A percentile compares a stretch with the other conserved stretches of the same genome.
phyloP scores from a whole-genome alignment of 441 rosid species.

The Euphorbia schlechtendalii region DNA sequence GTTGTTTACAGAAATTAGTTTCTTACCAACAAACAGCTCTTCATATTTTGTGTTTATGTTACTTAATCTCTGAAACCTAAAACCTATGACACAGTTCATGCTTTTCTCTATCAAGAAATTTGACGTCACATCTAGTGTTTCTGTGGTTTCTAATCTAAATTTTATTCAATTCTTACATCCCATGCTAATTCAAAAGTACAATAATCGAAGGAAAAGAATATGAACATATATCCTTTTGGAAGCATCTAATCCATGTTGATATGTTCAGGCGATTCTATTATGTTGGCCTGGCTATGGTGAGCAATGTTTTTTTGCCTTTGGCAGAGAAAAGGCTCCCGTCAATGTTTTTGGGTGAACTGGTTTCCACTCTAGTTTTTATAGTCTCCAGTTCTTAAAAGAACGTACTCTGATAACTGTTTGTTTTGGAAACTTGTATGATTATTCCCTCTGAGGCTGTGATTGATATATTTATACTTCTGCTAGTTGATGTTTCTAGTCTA shows the following conservation, averaged over 20 bases:
- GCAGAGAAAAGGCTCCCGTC: conserved; percentile 23
- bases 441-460: not conserved
- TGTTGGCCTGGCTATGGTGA: conserved; percentile 17
- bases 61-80: not conserved
- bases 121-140: too few relatives aligned
- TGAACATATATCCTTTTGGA: too few relatives aligned
- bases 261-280: conserved; percentile 10
- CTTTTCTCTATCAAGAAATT: not conserved
- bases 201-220: too few relatives aligned
- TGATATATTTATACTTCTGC: not conserved
- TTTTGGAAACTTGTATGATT: conserved; percentile 2
- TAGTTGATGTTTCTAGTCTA: not conserved
- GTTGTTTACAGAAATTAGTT: not conserved
- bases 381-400: conserved; percentile 14
- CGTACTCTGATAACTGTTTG: conserved; percentile 13
- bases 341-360: conserved; percentile 19
- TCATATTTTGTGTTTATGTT: not conserved
- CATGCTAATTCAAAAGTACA: not conserved
- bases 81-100: not conserved
- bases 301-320: conserved; percentile 27
- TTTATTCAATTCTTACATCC: not conserved
- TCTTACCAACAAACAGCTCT: not conserved
- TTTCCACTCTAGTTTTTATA: conserved; percentile 11
- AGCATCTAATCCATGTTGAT: conserved; percentile 1
- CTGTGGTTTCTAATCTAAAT: not conserved